Base-by-base conservation (phyloP, 2,329 filamentous ascomycete genomes). In the Pseudogymnoascus sp. region DNA sequence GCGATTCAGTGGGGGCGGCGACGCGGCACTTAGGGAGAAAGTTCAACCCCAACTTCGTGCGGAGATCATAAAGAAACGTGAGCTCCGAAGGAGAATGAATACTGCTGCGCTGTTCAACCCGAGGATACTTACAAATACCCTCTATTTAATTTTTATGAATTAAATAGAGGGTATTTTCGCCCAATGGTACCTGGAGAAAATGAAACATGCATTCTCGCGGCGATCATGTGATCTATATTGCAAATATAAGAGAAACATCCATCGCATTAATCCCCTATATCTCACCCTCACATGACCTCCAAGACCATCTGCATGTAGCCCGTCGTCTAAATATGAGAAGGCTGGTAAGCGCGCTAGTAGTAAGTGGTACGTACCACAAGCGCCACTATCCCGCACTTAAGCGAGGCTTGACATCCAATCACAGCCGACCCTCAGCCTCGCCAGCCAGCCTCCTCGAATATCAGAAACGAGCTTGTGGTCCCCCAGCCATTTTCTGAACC, bases 381-480 rank as follows among this genome's bases (percentile, higher is more conserved):
- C 45, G 45, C 45, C 26, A 30, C 26, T 10, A 52, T 52, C 45
- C 45, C 26, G 45, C 26, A 8, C 26, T 2, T 52, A 52, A 52
- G 45, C 26, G 45, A 52, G 45, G 26, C n/a, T 52, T 52, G 45
- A 26, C n/a, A 10, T 1, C 45, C 45, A 52, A 52, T 52, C 45
- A 52, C 45, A 52, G n/a, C 23, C n/a, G 26, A 30, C 15, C 15
- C 45, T 33, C 45, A 52, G 45, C 26, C 45, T 52, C 45, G 45
- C 45, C 45, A 30, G 45, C 45, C 45, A 52, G 45, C 45, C 45
- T 52, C 45, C 45, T 52, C 45, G 15, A 52, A 52, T 52, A 52
- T 33, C 26, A 52, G 26, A 52, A 52, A 52, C 45, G n/a, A 3
- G 26, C n/a, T 52, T 3, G 45, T 52, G 45, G 26, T 52, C 45